A percentile compares a stretch with the other conserved stretches of the same genome.
These are phyloP conservation scores for Eimeria praecox DNA, from an alignment of 169 alveolate species.

Conservation along the genomic window DNA sequence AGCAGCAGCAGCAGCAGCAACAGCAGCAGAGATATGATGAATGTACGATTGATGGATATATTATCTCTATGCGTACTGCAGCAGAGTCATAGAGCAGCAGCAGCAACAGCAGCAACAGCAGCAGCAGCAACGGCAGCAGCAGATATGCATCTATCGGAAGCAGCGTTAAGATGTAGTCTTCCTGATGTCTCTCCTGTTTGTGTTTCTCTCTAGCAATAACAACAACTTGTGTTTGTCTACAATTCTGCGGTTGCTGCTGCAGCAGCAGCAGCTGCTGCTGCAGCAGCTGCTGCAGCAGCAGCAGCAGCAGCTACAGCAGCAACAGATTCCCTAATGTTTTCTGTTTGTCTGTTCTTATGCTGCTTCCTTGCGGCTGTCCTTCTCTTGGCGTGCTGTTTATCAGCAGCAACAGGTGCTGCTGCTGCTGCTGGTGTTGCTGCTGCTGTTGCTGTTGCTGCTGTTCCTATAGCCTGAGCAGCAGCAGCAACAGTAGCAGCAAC, in stretches of 20 bases:
- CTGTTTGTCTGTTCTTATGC: neutral
- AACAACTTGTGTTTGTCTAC: no score
- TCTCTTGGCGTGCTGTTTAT: neutral
- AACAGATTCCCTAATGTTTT: neutral
- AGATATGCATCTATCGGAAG: neutral
- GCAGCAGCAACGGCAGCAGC: conserved; percentile 22
- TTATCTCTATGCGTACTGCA: neutral
- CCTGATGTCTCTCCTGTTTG: conserved; percentile 6
- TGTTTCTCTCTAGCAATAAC: neutral
- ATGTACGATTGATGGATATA: neutral
- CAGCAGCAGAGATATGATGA: neutral
- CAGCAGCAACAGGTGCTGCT: conserved; percentile 6
- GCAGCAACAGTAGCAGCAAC: neutral
- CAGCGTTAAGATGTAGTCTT: neutral
- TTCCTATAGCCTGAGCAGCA: neutral
- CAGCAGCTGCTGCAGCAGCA: neutral
- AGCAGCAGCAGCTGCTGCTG: neutral
- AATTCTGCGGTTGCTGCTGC: neutral
- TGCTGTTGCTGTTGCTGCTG: conserved; percentile 29
- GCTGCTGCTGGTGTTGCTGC: conserved; percentile 16
- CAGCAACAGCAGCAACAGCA: neutral
- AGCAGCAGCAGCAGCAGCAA: conserved; percentile 29
- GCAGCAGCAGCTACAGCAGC: neutral
- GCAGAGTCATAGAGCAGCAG: conserved; percentile 14
- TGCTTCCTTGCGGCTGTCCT: conserved; percentile 9